Base-by-base conservation (phyloP, 2,329 filamentous ascomycete genomes). In the Ceratocystis lukuohia region DNA sequence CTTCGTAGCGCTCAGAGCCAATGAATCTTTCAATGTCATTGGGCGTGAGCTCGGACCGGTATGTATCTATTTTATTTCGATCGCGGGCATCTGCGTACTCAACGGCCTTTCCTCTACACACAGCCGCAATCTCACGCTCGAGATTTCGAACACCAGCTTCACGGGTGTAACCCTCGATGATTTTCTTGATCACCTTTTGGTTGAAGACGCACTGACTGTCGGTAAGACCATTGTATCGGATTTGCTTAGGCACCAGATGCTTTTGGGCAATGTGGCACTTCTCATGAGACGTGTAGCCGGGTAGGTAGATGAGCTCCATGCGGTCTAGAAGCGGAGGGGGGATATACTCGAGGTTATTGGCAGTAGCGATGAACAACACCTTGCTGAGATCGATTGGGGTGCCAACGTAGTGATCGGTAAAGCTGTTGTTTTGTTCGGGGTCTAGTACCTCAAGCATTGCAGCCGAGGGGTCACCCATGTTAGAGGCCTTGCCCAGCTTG, bases 401-500 rank as follows among this genome's bases (percentile, higher is more conserved):
- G 72, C 92, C 92, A 74, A 99, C 85, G 74, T 97, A 99, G 77
- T 99, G 94, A 73, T 99, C 94, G 37, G 87, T 89, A 77, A 99
- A 99, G 8, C 85, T 88, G 75, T 95, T 84, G 73, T 99, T 99
- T 77, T 99, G 94, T 75, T 99, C 94, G 0, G 94, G 94, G 73
- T 99, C 94, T 59, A 99, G 81, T 10, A 99, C 94, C 75, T 99
- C 94, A 15, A 99, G 85, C 93, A 99, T 96, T 7, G 94, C 94
- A 25, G 94, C 94, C 22, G 91, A 95, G 2, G 94, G 94, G 72
- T 99, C 94, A 50, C 94, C 94, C 71, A 99, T 92, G 75, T 94
- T 88, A 74, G 93, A 97, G 45, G 90, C 86, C 68, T 87, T 86
- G 69, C 92, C 91, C 69, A 99, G 84, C 80, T 99, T 99, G 80